Evolutionary conservation across 768 basidiomycete species (phyloP), one percentile per base, ranked within the genome.

Genomic region (Mycena rebaudengoi): DNA sequence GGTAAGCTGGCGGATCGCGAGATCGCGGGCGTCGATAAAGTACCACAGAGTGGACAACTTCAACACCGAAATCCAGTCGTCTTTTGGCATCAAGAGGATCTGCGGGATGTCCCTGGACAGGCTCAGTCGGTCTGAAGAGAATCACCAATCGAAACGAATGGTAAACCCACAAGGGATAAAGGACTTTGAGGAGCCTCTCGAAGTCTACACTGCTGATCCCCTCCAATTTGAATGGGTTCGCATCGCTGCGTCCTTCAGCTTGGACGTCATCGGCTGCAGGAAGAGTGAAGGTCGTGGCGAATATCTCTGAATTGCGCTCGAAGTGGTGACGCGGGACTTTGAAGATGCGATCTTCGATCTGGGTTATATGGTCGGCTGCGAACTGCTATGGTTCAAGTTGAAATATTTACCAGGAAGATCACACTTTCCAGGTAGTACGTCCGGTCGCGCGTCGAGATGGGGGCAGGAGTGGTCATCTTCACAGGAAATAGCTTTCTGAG

Each of bases 311-410:
- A 40, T 73, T 71, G 18, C 70, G 68, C 30, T 72, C 66, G 28
- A 83, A 76, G 25, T 75, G 71, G n/a, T 72, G 69, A 14, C 73
- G 71, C 16, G 80, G 81, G 12, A 82, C 69, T 57, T 78, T 78
- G 73, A 81, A 83, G 23, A 79, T 58, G 13, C 65, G 67, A 40
- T 74, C 72, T 45, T 82, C 82, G 28, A 80, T 80, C 80, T 82
- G 16, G 3, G 21, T 8, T 20, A 10, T 25, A 5, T 16, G 12
- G 7, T 7, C 3, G 10, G 14, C n/a, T 25, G 44, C 29, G 16
- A n/a, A 29, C 23, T 39, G 21, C 46, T 12, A 3, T 16, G 7
- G 4, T 33, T 14, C 4, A 40, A 46, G 48, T 60, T 49, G 49
- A 60, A n/a, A n/a, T n/a, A n/a, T n/a, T n/a, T n/a, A n/a, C n/a